Evolutionary conservation across 1,284 basidiomycete genomes (phyloP).

Genomic region (Moesziomyces antarcticus): DNA sequence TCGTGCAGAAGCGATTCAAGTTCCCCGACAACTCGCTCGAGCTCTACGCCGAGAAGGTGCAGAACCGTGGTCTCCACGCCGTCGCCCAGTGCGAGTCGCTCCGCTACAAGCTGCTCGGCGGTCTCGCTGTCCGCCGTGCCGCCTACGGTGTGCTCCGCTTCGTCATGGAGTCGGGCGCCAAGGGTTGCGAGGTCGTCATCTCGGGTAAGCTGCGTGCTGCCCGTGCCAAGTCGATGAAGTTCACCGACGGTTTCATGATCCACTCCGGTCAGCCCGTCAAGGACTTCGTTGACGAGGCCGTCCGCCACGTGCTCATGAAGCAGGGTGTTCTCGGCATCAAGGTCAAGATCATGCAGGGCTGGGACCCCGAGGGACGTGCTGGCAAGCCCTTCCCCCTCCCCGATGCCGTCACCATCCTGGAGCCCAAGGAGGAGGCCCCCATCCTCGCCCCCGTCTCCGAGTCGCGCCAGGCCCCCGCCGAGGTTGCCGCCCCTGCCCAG

Average conservation of each 20-base stretch:
- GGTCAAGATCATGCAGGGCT: conserved; percentile 99
- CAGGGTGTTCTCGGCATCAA: conserved; percentile 99
- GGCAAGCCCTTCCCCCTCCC: conserved; percentile 90
- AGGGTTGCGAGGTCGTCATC: conserved; percentile 99
- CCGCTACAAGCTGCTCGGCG: conserved; percentile 98
- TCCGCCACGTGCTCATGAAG: conserved; percentile 96
- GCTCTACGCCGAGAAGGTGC: conserved; percentile 99
- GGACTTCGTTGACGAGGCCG: conserved; percentile 97
- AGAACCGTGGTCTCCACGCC: conserved; percentile 97
- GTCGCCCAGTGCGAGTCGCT: conserved; percentile 99
- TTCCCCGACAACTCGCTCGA: conserved; percentile 98
- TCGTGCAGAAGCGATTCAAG: conserved; percentile 99
- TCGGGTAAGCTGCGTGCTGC: conserved; percentile 99
- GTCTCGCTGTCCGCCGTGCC: conserved; percentile 97
- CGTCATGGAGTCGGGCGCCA: conserved; percentile 99
- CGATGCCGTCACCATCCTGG: conserved; percentile 90
- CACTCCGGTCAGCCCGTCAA: conserved; percentile 98
- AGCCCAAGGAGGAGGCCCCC: conserved; percentile 76
- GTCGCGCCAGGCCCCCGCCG: conserved; percentile 58
- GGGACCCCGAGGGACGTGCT: conserved; percentile 83
- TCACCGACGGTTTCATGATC: conserved; percentile 99
- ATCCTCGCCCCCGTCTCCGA: conserved; percentile 68
- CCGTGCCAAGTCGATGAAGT: conserved; percentile 99
- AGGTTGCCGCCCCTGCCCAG: conserved; percentile 40
- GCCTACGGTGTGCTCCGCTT: conserved; percentile 99